Base-by-base conservation (phyloP, 768 basidiomycete species). In the Piloderma croceum region DNA sequence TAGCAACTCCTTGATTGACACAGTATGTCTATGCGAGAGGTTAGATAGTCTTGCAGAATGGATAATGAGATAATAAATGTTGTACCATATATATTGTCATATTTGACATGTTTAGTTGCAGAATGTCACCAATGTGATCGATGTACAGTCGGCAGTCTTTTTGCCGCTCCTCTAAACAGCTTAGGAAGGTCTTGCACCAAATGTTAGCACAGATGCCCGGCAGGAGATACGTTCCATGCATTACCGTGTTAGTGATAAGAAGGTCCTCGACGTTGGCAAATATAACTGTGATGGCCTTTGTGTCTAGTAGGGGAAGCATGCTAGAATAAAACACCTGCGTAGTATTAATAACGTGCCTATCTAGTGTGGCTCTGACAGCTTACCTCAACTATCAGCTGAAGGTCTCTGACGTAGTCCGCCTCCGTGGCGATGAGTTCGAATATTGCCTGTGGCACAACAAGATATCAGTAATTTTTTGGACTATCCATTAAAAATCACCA, bases 231-330 rank as follows among this genome's bases (percentile, higher is more conserved):
- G 27, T 33, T 13, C n/a, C 6, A 19, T 1, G 49, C 78, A 46
- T n/a, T 51, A 86, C 88, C 9, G 90, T 94, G 50, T 94, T 93
- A 31, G 80, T 84, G 22, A 97, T 62, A 3, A 97, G 67, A 36
- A 97, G 81, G 51, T 97, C 93, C 56, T 98, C 93, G 18, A 97
- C 71, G 51, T 98, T 98, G 5, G 86, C 86, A 53, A 97, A 98
- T 13, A 98, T 79, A 33, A 83, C 83, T 3, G 75, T 81, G 15
- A 83, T 73, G 5, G 88, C 87, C 53, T 88, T 88, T 42, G 70
- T 67, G 3, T 87, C 83, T 6, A 97, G 66, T 12, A 87, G 56
- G 0, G 74, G 65, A 34, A 92, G 62, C 63, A 97, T 65, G 44
- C 77, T 79, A 0, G 83, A 80, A 61, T 92, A 94, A 63, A 96